Evolutionary conservation across 352 stramenopile species (phyloP).

Genomic region (Phytophthora pini): DNA sequence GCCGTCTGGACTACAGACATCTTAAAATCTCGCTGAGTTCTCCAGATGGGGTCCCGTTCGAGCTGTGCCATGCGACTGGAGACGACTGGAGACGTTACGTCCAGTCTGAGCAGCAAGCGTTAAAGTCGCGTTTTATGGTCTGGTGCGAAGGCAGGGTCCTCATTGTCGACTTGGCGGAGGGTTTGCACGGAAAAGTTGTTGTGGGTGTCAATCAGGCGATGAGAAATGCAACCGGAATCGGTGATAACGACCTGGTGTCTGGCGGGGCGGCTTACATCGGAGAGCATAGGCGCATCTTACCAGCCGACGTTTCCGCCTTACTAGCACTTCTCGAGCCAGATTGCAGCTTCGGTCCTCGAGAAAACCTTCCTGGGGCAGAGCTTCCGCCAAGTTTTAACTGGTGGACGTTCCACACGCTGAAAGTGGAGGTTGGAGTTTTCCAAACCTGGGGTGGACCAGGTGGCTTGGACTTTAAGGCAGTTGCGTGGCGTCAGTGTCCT

Average conservation of each 20-base stretch:
- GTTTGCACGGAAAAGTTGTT: too few species aligned
- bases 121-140: neutral
- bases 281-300: neutral
- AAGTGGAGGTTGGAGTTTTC: conserved; percentile 14
- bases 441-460: neutral
- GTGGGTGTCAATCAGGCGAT: too few species aligned
- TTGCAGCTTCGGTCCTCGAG: neutral
- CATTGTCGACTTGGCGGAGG: neutral
- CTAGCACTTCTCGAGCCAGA: too few species aligned
- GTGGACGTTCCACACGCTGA: neutral
- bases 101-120: neutral
- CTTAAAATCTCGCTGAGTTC: conserved; percentile 5
- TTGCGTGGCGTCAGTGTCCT: conserved; percentile 10
- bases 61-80: conserved; percentile 2
- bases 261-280: too few species aligned
- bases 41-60: conserved; percentile 10
- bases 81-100: conserved; percentile 18
- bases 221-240: too few species aligned
- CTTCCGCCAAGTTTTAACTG: neutral
- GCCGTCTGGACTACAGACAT: neutral
- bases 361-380: neutral
- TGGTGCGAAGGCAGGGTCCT: conserved; percentile 5
- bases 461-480: too few species aligned
- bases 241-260: too few species aligned
- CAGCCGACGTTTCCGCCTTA: too few species aligned